Base-by-base conservation (phyloP, 768 basidiomycete species). In the Calocybe cyanea region DNA sequence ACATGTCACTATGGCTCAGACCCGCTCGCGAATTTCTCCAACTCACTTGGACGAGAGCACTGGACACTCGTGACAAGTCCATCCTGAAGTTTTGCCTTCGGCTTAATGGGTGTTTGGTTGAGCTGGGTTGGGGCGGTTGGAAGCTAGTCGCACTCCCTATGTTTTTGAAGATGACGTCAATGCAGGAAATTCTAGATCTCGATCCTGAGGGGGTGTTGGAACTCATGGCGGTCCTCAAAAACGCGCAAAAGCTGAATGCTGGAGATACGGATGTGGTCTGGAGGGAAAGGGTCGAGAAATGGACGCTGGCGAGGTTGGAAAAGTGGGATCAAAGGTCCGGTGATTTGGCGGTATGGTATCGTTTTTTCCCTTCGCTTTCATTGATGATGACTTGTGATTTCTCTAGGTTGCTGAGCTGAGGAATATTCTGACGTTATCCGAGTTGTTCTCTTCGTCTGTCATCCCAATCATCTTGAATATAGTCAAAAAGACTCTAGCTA, bases 101-200 rank as follows among this genome's bases (percentile, higher is more conserved):
- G 23, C 63, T 91, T 4, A 73, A 79, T 21, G 81, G 82, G 0
- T 67, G 75, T 4, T 73, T 91, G 6, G 73, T 81, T 2, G 81
- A 84, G 38, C 63, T 83, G 4, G 71, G 70, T 0, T 92, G 87
- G 85, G 78, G 79, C 15, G 89, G 87, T 2, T 91, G 87, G 87
- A 87, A 81, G 58, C 67, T 79, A 24, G 61, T 89, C 8, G 85
- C 76, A 11, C 58, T 83, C 2, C 83, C 87, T 1, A 62, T 72
- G 10, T 57, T 88, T n/a, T 54, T 80, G 11, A 78, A 77, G 53
- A 65, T 68, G 23, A 77, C 76, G 5, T 40, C 61, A 8, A 60
- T 57, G 1, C 63, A 69, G 3, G 69, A 68, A 38, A 56, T 82
- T 17, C 55, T 81, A 11, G 67, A 77, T 20, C 48, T 54, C 5